Percentiles rank a stretch among this genome's conserved stretches.
Evolutionary conservation across 2,329 filamentous ascomycete genomes (phyloP).

Genomic region (Sodiomyces alkalinus): DNA sequence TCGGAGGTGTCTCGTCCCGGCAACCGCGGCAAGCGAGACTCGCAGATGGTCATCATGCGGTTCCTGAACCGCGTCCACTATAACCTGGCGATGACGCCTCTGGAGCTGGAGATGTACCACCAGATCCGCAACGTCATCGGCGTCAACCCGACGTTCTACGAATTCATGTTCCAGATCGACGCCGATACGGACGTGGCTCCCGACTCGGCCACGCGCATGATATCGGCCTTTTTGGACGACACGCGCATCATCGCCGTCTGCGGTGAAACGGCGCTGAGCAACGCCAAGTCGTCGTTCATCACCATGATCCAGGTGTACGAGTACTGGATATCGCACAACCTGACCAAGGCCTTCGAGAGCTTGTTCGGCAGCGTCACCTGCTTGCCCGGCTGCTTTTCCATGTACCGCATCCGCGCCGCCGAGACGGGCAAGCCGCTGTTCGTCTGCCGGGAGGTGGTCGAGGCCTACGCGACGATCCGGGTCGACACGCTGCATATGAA

Average conservation of each 20-base stretch:
- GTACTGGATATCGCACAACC: slow-evolving; percentile 97
- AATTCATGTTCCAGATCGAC: slow-evolving; percentile 92
- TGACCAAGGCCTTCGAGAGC: slow-evolving; percentile 93
- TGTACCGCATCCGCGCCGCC: slow-evolving; percentile 92
- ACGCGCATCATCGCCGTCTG: slow-evolving; percentile 88
- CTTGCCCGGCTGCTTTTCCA: slow-evolving; percentile 95
- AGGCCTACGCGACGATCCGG: slow-evolving; percentile 79
- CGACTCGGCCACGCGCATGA: slow-evolving; percentile 84
- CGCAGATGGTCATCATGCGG: slow-evolving; percentile 95
- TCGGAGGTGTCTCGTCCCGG: slow-evolving; percentile 89
- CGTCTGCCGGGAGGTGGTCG: slow-evolving; percentile 81
- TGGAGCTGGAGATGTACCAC: slow-evolving; percentile 97
- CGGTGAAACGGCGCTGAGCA: slow-evolving; percentile 85
- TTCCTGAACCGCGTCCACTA: slow-evolving; percentile 99
- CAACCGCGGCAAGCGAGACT: slow-evolving; percentile 98
- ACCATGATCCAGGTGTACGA: slow-evolving; percentile 99
- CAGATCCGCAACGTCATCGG: slow-evolving; percentile 98
- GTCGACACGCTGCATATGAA: slow-evolving; percentile 99
- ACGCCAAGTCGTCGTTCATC: slow-evolving; percentile 82
- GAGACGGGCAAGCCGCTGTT: slow-evolving; percentile 94
- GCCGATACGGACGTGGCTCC: slow-evolving; percentile 87
- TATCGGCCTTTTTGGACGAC: slow-evolving; percentile 80
- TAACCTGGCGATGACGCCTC: slow-evolving; percentile 86
- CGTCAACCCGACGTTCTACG: slow-evolving; percentile 96
- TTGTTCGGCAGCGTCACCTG: slow-evolving; percentile 96